Conservation (phyloP, 768 basidiomycete genomes). For the Gymnopilus dilepis region DNA sequence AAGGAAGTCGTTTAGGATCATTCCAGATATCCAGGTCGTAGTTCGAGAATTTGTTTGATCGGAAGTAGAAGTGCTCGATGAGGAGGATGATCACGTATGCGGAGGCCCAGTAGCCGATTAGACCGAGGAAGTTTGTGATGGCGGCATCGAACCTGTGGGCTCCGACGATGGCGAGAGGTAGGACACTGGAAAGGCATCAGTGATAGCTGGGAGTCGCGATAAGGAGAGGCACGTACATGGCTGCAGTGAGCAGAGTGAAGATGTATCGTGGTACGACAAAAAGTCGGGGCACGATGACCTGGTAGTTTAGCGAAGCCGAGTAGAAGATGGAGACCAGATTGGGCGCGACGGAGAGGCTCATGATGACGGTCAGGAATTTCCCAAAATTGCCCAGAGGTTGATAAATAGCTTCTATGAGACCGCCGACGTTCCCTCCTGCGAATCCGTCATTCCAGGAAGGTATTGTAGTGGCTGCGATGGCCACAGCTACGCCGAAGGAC, state of each 20-base stretch:
- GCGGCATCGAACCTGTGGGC: slow-evolving; percentile 71
- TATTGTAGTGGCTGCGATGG: slow-evolving; percentile 56
- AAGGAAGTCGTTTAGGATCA: slow-evolving; percentile 57
- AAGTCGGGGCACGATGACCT: slow-evolving; percentile 65
- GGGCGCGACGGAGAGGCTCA: slow-evolving; percentile 78
- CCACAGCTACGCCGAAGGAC: slow-evolving; percentile 65
- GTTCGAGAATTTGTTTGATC: slow-evolving; percentile 48
- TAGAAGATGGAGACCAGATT: slow-evolving; percentile 87
- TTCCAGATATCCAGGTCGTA: slow-evolving; percentile 70
- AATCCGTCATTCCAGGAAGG: slow-evolving; percentile 59
- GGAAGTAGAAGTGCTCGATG: slow-evolving; percentile 72
- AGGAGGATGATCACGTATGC: slow-evolving; percentile 64
- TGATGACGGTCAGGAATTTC: slow-evolving; percentile 76
- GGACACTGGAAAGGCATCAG: slow-evolving; percentile 40
- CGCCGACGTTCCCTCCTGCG: slow-evolving; percentile 62
- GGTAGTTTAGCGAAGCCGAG: slow-evolving; percentile 73
- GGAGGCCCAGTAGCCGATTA: slow-evolving; percentile 71
- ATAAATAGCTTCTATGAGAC: slow-evolving; percentile 70
- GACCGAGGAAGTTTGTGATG: slow-evolving; percentile 73
- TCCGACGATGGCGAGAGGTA: slow-evolving; percentile 74
- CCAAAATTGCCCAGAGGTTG: slow-evolving; percentile 72
- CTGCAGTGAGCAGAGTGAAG: slow-evolving; percentile 72
- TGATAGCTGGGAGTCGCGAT: neutral
- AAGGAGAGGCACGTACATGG: slow-evolving; percentile 54
- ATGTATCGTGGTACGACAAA: slow-evolving; percentile 73